phyloP scores from a whole-genome alignment of 1,284 basidiomycete genomes.

The Inonotus hispidus region DNA sequence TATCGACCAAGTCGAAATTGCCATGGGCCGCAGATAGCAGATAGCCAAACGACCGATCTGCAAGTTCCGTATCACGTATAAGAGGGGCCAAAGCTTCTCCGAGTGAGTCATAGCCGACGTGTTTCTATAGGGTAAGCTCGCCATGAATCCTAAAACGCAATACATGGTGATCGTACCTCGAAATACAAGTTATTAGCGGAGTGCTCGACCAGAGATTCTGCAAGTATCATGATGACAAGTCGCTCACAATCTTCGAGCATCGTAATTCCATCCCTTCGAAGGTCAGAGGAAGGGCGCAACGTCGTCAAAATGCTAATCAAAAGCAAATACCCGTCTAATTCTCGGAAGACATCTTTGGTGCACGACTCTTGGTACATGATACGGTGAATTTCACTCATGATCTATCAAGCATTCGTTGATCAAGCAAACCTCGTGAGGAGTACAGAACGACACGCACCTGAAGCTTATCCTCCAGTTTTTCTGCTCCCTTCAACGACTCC shows the following conservation, averaged over 20 bases:
- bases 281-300: constrained; percentile 32
- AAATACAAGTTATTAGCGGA: constrained; percentile 58
- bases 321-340: constrained; percentile 72
- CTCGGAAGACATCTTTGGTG: constrained; percentile 71
- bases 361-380: constrained; percentile 52
- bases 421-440: not conserved
- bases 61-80: constrained; percentile 40
- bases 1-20: constrained; percentile 50
- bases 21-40: constrained; percentile 57
- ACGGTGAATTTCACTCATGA: constrained; percentile 54
- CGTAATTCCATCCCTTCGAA: constrained; percentile 32
- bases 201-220: constrained; percentile 56
- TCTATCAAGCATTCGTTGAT: constrained; percentile 32
- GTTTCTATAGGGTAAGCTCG: constrained; percentile 36
- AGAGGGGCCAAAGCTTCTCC: constrained; percentile 49
- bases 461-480: constrained; percentile 38
- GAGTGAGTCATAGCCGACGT: constrained; percentile 61
- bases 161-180: constrained; percentile 42
- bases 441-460: constrained; percentile 39
- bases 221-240: constrained; percentile 54
- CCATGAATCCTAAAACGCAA: not conserved
- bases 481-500: constrained; percentile 56
- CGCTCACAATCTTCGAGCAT: constrained; percentile 48
- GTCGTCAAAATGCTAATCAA: constrained; percentile 66
- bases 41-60: constrained; percentile 53